phyloP scores from a whole-genome alignment of 163 green algal species.

The Scenedesmus sp. region DNA sequence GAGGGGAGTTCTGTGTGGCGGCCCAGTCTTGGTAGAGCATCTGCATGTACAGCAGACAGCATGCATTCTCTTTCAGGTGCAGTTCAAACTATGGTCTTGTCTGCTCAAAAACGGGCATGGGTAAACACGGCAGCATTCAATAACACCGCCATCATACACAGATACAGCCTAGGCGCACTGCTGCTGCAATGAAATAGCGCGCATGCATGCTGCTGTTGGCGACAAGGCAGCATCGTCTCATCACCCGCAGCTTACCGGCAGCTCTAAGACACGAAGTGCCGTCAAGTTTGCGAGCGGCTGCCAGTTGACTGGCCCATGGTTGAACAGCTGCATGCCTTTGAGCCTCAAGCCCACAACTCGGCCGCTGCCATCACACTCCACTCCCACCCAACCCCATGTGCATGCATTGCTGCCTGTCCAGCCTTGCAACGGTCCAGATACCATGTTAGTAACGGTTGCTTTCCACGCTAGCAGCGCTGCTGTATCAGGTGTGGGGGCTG shows the following conservation, averaged over 20 bases:
- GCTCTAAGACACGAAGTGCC: neutral
- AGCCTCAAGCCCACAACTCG: neutral
- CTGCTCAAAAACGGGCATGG: too few relatives aligned
- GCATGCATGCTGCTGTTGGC: neutral
- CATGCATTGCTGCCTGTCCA: neutral
- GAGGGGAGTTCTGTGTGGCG: neutral
- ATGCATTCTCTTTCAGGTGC: too few relatives aligned
- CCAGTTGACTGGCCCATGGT: neutral
- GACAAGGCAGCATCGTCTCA: neutral
- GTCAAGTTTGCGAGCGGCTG: slow-evolving; percentile 16
- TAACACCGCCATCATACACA: too few relatives aligned
- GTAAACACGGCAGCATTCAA: too few relatives aligned
- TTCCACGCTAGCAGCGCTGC: neutral
- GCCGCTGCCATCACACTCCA: slow-evolving; percentile 6
- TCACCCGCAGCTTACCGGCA: neutral
- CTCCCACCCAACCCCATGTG: neutral
- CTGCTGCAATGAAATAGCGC: neutral
- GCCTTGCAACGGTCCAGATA: neutral
- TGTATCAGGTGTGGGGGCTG: neutral
- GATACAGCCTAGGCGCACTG: neutral
- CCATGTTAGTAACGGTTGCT: neutral
- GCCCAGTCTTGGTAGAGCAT: neutral
- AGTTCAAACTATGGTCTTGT: too few relatives aligned
- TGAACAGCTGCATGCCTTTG: neutral
- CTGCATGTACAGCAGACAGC: neutral